Percentiles rank a stretch among this genome's conserved stretches.
Evolutionary conservation across 2,329 filamentous ascomycete species (phyloP).

Genomic region (Curvularia eragrostidis): DNA sequence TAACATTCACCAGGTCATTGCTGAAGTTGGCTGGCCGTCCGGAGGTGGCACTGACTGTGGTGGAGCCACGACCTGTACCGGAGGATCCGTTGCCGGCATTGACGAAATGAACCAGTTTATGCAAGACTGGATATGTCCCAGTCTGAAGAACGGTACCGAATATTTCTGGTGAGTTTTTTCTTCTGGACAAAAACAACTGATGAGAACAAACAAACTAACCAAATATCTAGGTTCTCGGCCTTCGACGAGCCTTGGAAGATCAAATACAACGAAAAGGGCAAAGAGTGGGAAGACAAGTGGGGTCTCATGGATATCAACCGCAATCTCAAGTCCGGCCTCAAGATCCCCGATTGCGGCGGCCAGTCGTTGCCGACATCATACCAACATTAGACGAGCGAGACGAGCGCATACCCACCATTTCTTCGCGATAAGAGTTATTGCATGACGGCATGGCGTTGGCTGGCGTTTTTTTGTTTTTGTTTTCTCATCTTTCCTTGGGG

Average conservation of each 20-base stretch:
- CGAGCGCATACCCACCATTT: constrained; percentile 8
- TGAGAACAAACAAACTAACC: constrained; percentile 9
- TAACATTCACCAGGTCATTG: constrained; percentile 73
- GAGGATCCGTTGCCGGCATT: constrained; percentile 79
- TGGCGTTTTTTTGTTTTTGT: constrained; percentile 23
- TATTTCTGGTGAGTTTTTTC: constrained; percentile 79
- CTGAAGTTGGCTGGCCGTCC: constrained; percentile 91
- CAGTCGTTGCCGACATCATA: constrained; percentile 55
- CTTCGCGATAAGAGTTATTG: constrained; percentile 20
- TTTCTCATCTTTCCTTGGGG: background rate
- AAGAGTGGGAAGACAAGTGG: constrained; percentile 96
- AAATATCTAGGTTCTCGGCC: constrained; percentile 73
- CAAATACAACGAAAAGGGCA: constrained; percentile 66
- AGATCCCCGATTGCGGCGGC: constrained; percentile 86
- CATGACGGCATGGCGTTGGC: constrained; percentile 36
- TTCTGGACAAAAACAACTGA: background rate
- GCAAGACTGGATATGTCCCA: constrained; percentile 81
- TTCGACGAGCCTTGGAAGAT: constrained; percentile 98
- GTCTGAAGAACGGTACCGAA: constrained; percentile 80
- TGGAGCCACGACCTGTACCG: constrained; percentile 60
- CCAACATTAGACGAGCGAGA: constrained; percentile 6
- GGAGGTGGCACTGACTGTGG: constrained; percentile 82
- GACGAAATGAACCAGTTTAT: constrained; percentile 86
- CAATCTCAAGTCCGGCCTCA: constrained; percentile 81
- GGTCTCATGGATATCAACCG: constrained; percentile 86